Evolutionary conservation across 331 rosid species (phyloP), one percentile per base, ranked within the genome.

Genomic region (Spiraea crenata): DNA sequence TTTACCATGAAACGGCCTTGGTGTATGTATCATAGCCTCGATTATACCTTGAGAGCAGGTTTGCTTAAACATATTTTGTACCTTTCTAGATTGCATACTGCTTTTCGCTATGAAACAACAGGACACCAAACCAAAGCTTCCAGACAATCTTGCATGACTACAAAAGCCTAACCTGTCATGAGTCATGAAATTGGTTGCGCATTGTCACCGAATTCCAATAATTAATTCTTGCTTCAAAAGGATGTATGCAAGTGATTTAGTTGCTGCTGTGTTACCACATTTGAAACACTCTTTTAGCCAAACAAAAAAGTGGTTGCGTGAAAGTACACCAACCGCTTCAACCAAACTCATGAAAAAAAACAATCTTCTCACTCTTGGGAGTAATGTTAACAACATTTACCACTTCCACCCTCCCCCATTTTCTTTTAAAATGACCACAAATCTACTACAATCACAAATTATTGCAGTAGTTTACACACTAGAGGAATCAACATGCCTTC

Each of bases 401-500:
- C 56, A 49, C 64, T 57, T 25, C 49, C 41, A 34, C 16, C 45
- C 31, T 38, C 20, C 65, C 12, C 34, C 45, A 31, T 12, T 48
- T 8, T 39, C 19, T 69, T 17, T 67, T 74, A 68, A 59, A 52
- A 67, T 79, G 50, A 40, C 63, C 40, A 70, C 67, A 57, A 42
- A 11, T 25, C 0, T 52, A 31, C 48, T 6, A 46, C 31, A 7
- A 7, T 0, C 38, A 2, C 13, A 38, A 15, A 19, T 49, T 16
- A 3, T 9, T 25, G 17, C 5, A 41, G 5, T 42, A 42, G 9
- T 44, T 44, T 13, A 56, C 5, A 55, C 19, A 17, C 49, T 46
- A 0, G 45, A 38, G 44, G 37, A 9, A 11, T 9, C 20, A 70
- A 5, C 3, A 85, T 79, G 91, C 9, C 78, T 76, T 37, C 78